These are phyloP conservation scores for Wickerhamiella kazuoi DNA, from an alignment of 805 yeast species.

Conservation along the genomic window DNA sequence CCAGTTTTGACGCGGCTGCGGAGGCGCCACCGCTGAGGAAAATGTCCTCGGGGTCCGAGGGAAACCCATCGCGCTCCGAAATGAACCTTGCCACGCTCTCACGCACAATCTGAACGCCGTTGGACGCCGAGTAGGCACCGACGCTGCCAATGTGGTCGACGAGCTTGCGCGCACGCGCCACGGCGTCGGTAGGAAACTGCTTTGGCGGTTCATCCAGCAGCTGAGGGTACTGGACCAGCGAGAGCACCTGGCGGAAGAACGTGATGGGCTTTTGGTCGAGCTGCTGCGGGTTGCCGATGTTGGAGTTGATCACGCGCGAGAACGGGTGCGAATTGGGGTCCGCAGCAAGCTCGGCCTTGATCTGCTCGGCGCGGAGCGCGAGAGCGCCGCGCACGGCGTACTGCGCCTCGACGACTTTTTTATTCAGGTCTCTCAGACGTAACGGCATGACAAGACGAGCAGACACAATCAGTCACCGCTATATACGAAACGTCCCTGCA, in stretches of 20 bases:
- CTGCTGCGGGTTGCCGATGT: slow-evolving; percentile 97
- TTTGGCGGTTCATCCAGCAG: slow-evolving; percentile 27
- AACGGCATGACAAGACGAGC: slow-evolving; percentile 23
- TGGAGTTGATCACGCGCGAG: slow-evolving; percentile 62
- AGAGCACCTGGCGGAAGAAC: slow-evolving; percentile 83
- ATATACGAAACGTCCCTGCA: too few relatives aligned
- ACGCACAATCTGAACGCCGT: slow-evolving; percentile 62
- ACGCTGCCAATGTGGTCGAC: slow-evolving; percentile 55
- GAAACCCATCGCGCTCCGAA: slow-evolving; percentile 55
- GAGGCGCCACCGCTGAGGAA: slow-evolving; percentile 92
- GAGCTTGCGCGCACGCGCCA: slow-evolving; percentile 47
- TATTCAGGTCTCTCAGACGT: slow-evolving; percentile 42
- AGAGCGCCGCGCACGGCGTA: slow-evolving; percentile 93
- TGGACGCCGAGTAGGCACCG: slow-evolving; percentile 91
- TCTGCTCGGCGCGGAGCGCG: slow-evolving; percentile 84
- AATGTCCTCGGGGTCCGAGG: slow-evolving; percentile 51
- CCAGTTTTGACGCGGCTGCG: slow-evolving; percentile 66
- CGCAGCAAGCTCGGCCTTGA: slow-evolving; percentile 36
- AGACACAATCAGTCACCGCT: too few relatives aligned
- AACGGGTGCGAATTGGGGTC: slow-evolving; percentile 58
- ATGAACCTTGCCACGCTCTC: slow-evolving; percentile 70
- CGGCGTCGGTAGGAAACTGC: slow-evolving; percentile 36
- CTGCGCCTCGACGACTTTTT: slow-evolving; percentile 61
- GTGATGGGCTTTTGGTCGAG: slow-evolving; percentile 85
- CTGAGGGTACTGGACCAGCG: slow-evolving; percentile 72